Base-by-base conservation (phyloP, 495 filamentous ascomycete genomes). In the Aspergillus funiculosus region DNA sequence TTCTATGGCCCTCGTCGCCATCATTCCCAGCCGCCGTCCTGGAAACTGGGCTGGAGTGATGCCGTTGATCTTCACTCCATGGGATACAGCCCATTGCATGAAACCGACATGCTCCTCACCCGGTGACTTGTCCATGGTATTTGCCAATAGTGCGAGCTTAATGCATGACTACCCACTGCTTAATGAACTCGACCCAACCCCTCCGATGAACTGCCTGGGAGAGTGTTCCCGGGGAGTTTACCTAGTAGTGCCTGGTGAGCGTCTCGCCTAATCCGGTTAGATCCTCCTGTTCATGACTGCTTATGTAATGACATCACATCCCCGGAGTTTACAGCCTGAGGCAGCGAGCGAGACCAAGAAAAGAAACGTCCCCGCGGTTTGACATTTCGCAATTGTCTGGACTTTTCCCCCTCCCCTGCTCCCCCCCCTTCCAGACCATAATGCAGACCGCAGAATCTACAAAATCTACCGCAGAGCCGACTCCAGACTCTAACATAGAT, bases 11-110 rank as follows among this genome's bases (percentile, higher is more conserved):
- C 71, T 71, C 2, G 76, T 78, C 5, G 85, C 81, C 9, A 86
- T 68, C 24, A 91, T 77, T 14, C 86, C 85, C 14, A 88, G 63
- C 15, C 86, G 83, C 26, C 79, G 69, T 2, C 78, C 78, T 0
- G 78, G 77, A 20, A 89, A 71, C 61, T 44, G 62, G 13, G 54
- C 65, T 13, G 81, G 75, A 15, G 56, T 59, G 34, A 87, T 73
- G 17, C 80, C 78, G 28, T 76, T 69, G 31, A 83, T 66, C 18
- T 64, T 60, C 36, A 84, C 63, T 4, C 78, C 78, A 18, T 72
- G 62, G 6, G 62, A 58, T 5, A 57, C 62, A 13, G 79, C 76
- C 82, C 82, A 86, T 50, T 59, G 29, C 17, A 72, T 63, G 20
- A 84, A 76, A 0, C 67, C 61, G 9, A 68, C 53, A 44, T 69